Base-by-base conservation (phyloP, 2,329 filamentous ascomycete species). In the Trichothecium roseum region DNA sequence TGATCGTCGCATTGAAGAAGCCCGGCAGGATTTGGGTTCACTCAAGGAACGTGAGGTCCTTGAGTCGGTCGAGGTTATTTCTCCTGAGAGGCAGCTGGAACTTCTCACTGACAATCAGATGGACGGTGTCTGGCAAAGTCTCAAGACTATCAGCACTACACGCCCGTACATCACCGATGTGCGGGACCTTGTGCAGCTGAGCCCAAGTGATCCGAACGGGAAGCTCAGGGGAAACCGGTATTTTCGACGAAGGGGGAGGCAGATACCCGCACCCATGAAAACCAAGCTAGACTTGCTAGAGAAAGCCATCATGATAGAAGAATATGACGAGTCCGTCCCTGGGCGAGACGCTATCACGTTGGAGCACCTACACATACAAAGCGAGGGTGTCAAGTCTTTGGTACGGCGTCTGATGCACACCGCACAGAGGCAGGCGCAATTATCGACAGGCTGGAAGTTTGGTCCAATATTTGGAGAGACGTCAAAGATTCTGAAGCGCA, bases 1-100 rank as follows among this genome's bases (percentile, higher is more conserved):
- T 60, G 78, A 85, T 37, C 51, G 57, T 15, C 69, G 72, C 38
- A 69, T 84, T 44, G 67, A 70, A 18, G 63, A 72, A 36, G 68
- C 70, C 6, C 68, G 62, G 39, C 56, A 63, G 38, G 66, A 67
- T 36, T 45, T 77, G 41, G 56, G 54, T 24, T 53, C 46, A 14
- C 42, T 65, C 12, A 28, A 36, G 18, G 33, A 28, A 14, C 34
- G 36, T 27, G 24, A 31, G n/a, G 20, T 15, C 8, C 28, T 15
- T 54, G 58, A 40, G 47, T 56, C 31, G 55, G 58, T 33, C 53
- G 55, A 34, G 12, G 32, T 31, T 24, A 33, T 18, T 17, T 12
- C 34, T 9, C n/a, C 30, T 10, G 20, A 24, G 20, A 10, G 20
- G 20, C 20, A 24, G 10, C 20, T 24, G 10, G 20, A 24, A 6